A percentile compares a stretch with the other conserved stretches of the same genome.
phyloP scores from a whole-genome alignment of 192 early-diverging fungal genomes.

The Rhizophagus clarus region DNA sequence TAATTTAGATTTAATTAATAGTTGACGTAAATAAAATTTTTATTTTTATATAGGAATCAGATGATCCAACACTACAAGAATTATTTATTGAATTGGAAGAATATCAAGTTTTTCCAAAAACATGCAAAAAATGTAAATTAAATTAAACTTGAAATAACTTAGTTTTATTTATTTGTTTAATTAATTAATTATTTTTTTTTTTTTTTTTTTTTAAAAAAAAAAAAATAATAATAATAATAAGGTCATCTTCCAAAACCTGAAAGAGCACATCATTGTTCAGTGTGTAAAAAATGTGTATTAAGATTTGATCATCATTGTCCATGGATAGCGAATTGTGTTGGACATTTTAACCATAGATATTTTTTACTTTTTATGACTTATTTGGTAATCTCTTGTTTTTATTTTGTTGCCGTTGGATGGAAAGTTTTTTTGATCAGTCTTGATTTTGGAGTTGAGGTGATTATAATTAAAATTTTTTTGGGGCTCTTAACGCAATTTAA shows the following conservation, averaged over 20 bases:
- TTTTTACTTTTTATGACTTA: constrained; percentile 75
- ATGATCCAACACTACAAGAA: constrained; percentile 46
- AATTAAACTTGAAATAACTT: background rate
- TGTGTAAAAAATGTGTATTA: constrained; percentile 74
- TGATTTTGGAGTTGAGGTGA: constrained; percentile 46
- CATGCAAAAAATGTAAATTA: constrained; percentile 43
- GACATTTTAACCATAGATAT: constrained; percentile 73
- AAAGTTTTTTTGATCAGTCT: constrained; percentile 50
- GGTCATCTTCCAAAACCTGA: constrained; percentile 74
- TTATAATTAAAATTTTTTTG: background rate
- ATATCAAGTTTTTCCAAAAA: constrained; percentile 38
- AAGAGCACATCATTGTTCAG: constrained; percentile 78
- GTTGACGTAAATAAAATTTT: background rate
- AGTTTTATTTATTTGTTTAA: constrained; percentile 17
- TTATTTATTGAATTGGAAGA: constrained; percentile 55
- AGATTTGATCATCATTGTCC: constrained; percentile 82
- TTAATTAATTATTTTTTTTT: too few relatives aligned
- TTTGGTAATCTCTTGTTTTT: constrained; percentile 48
- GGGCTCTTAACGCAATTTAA: too few relatives aligned
- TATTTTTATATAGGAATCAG: constrained; percentile 28
- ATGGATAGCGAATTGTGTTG: constrained; percentile 84
- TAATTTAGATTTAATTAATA: background rate
- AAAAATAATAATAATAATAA: constrained; percentile 19
- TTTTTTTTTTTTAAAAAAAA: constrained; percentile 34
- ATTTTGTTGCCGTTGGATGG: constrained; percentile 50